Base-by-base conservation (phyloP, 495 filamentous ascomycete species). In the Penicillium maclennaniae region DNA sequence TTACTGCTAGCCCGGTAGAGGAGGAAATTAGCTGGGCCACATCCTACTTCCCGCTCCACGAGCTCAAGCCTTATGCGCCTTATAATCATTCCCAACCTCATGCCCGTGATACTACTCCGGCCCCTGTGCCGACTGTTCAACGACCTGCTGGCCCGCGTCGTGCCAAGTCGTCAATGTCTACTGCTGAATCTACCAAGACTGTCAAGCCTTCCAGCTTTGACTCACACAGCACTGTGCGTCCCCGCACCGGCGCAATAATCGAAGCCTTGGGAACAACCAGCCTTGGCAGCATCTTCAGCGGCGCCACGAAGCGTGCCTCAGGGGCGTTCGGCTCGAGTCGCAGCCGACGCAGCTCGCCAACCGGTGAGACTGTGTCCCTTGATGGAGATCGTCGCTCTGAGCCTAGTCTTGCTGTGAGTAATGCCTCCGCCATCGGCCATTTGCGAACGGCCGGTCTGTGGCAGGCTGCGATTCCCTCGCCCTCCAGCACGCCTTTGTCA, bases 1-100 rank as follows among this genome's bases (percentile, higher is more conserved):
- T 89, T 27, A 85, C 84, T 27, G 89, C 83, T 16, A 89, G 84
- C 65, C 91, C 90, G 0, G 81, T 85, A 2, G 49, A 76, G 1
- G 48, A 76, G 45, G 60, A 73, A 58, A 50, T 71, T 49, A 59
- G 63, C 61, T 63, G 62, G 54, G 3, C 31, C 10, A 39, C 71
- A 63, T 73, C 72, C 58, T 73, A 78, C 62, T 75, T 74, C 63
- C 61, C 42, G 3, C 7, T 45, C 36, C 54, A 72, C 54, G 61
- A 69, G 49, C 56, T 54, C 43, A 65, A 72, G 47, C 56, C 69
- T 37, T 23, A 23, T 23, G 23, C 23, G 23, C 23, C 23, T 23
- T 23, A 23, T 23, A 2, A 2, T 5, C 23, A 23, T 23, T 23
- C 23, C 5, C 23, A 23, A 5, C 2, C 23, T 23, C 23, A 23